Evolutionary conservation across 805 yeast species (phyloP).

Genomic region (Yarrowia sp.): DNA sequence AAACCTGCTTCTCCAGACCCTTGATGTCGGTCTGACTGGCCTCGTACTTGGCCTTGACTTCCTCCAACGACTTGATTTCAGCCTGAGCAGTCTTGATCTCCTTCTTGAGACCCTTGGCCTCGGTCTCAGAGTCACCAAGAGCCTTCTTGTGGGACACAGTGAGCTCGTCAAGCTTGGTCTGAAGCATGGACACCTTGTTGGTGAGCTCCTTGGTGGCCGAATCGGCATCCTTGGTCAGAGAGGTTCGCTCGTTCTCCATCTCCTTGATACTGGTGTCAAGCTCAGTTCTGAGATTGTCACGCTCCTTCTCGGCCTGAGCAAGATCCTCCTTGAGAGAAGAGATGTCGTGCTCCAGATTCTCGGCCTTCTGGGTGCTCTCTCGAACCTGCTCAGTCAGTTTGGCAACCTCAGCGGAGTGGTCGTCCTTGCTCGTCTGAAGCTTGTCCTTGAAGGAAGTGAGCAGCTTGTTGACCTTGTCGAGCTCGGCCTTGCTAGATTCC

Average conservation of each 20-base stretch:
- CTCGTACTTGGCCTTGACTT: constrained; percentile 31
- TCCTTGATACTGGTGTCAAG: constrained; percentile 27
- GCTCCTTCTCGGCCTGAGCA: constrained; percentile 24
- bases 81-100: constrained; percentile 23
- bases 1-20: constrained; percentile 29
- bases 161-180: constrained; percentile 36
- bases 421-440: constrained; percentile 30
- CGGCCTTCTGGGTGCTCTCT: constrained; percentile 12
- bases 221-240: constrained; percentile 34
- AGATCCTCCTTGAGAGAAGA: constrained; percentile 30
- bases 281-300: background rate
- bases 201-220: constrained; percentile 39
- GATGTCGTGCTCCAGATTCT: constrained; percentile 10
- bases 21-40: constrained; percentile 9
- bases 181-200: constrained; percentile 10
- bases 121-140: constrained; percentile 26
- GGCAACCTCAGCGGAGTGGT: constrained; percentile 15
- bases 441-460: constrained; percentile 24
- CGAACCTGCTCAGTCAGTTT: constrained; percentile 25
- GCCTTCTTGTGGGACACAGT: constrained; percentile 28
- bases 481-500: constrained; percentile 35
- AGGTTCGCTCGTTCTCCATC: constrained; percentile 36
- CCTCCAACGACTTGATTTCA: constrained; percentile 16
- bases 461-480: constrained; percentile 26
- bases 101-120: constrained; percentile 22